These are phyloP conservation scores for Pichia californica DNA, from an alignment of 805 yeast species.

Conservation along the genomic window DNA sequence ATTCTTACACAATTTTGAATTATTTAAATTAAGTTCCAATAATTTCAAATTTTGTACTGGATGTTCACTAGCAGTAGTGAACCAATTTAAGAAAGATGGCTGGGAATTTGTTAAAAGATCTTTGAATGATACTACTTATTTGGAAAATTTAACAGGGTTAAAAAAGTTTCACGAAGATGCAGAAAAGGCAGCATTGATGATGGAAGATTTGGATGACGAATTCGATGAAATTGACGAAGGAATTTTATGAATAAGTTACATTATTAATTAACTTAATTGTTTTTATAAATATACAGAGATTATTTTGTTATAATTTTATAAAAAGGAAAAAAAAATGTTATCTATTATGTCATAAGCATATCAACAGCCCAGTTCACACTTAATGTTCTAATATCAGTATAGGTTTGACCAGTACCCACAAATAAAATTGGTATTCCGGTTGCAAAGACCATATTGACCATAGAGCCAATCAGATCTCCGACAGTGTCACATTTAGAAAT, in stretches of 20 bases:
- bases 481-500: conserved; percentile 96
- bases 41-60: conserved; percentile 80
- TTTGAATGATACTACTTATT: conserved; percentile 53
- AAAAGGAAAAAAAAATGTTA: no score
- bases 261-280: no score
- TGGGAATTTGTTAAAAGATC: conserved; percentile 82
- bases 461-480: conserved; percentile 91
- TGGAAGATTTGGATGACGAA: conserved; percentile 31
- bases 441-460: conserved; percentile 96
- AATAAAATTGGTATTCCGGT: conserved; percentile 93
- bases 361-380: conserved; percentile 92
- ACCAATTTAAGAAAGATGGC: conserved; percentile 43
- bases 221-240: background rate
- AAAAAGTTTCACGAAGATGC: conserved; percentile 66
- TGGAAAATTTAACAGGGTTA: conserved; percentile 79
- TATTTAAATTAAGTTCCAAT: conserved; percentile 61
- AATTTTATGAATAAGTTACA: no score
- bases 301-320: no score
- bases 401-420: conserved; percentile 96
- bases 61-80: conserved; percentile 60
- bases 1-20: conserved; percentile 59
- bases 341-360: conserved; percentile 60
- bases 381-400: conserved; percentile 85
- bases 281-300: no score
- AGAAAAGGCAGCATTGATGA: conserved; percentile 40